phyloP scores from a whole-genome alignment of 2,329 filamentous ascomycete genomes.

The Arthroderma sp. region DNA sequence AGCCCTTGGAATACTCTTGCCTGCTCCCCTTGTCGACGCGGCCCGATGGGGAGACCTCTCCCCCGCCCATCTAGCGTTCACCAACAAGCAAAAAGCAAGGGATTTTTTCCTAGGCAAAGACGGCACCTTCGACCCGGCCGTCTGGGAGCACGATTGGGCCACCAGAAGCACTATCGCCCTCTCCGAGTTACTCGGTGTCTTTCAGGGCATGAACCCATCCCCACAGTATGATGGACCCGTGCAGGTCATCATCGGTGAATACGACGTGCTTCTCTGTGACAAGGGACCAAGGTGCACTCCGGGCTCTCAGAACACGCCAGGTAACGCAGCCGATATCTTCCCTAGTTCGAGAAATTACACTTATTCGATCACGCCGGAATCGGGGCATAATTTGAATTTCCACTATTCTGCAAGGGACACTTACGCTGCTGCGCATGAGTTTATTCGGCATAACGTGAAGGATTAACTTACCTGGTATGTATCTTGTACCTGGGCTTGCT shows the following conservation, averaged over 20 bases:
- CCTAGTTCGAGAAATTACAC: slow-evolving; percentile 1
- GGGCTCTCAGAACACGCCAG: background rate
- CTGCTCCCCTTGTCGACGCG: slow-evolving; percentile 1
- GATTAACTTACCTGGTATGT: too few species aligned
- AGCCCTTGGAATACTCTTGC: background rate
- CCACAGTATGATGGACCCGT: background rate
- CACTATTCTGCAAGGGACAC: slow-evolving; percentile 2
- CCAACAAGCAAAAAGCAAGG: background rate
- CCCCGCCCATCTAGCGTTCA: background rate
- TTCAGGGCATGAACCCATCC: background rate
- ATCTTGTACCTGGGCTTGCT: too few species aligned
- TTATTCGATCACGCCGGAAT: slow-evolving; percentile 1
- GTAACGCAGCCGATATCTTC: background rate
- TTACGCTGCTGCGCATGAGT: slow-evolving; percentile 3
- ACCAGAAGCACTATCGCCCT: background rate
- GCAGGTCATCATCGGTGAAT: slow-evolving; percentile 3
- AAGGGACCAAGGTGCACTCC: background rate
- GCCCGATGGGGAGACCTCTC: background rate
- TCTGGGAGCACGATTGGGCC: slow-evolving; percentile 1
- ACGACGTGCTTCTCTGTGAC: slow-evolving; percentile 2
- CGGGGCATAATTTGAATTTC: slow-evolving; percentile 5
- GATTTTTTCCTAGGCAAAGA: slow-evolving; percentile 2
- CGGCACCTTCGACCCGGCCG: slow-evolving; percentile 2
- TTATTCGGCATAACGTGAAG: background rate
- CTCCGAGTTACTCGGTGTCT: background rate